These are phyloP conservation scores for Petunia axillaris DNA, from an alignment of 257 asterid species.

Conservation along the genomic window DNA sequence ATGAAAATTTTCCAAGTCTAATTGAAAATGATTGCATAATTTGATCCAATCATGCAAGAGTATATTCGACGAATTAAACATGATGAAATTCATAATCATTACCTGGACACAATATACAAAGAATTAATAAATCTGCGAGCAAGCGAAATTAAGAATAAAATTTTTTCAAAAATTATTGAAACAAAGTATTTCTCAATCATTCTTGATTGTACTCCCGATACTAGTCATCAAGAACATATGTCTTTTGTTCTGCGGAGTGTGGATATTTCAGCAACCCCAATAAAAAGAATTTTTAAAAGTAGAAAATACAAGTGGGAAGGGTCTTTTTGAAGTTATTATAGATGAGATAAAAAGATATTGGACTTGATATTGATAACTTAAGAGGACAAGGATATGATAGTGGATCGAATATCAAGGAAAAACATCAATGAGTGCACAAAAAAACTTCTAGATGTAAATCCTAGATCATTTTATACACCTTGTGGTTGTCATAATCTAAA, in stretches of 20 bases:
- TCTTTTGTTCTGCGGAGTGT: neutral
- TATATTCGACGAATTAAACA: neutral
- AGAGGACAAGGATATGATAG: neutral
- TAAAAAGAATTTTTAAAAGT: neutral
- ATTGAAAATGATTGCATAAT: neutral
- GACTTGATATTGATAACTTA: too few relatives aligned
- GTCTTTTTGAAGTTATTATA: too few relatives aligned
- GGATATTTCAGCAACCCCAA: too few relatives aligned
- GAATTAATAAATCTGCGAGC: neutral
- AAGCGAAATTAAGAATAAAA: neutral
- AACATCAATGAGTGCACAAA: neutral
- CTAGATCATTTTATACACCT: too few relatives aligned
- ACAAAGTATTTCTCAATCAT: neutral
- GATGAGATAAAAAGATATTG: too few relatives aligned
- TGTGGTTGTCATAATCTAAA: too few relatives aligned
- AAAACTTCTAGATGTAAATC: neutral
- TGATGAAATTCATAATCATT: neutral
- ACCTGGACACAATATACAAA: neutral
- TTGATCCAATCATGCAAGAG: constrained; percentile 6
- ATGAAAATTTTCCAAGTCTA: constrained; percentile 5
- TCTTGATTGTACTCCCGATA: neutral
- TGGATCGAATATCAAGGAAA: constrained; percentile 9
- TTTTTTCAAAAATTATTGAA: constrained; percentile 1
- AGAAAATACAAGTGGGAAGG: neutral
- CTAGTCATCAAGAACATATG: neutral